These are phyloP conservation scores for Monilinia fructicola DNA, from an alignment of 2,329 filamentous ascomycete species.

Conservation along the genomic window DNA sequence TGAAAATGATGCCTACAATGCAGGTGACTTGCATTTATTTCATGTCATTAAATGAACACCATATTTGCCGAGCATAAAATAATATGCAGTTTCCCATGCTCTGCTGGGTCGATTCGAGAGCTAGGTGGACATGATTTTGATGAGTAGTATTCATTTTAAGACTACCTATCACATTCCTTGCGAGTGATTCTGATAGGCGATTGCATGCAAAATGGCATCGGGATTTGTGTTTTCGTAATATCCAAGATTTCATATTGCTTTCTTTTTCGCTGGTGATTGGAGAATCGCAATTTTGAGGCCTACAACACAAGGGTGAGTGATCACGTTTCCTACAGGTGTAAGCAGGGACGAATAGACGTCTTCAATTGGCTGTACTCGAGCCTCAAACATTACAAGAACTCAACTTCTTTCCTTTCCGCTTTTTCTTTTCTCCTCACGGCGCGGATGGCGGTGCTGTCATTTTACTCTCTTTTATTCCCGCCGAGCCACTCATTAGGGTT, in stretches of 20 bases:
- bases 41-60: too few relatives aligned
- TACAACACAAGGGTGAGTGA: conserved; percentile 1
- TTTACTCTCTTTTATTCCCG: not conserved
- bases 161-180: too few relatives aligned
- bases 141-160: not conserved
- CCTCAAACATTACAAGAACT: conserved; percentile 1
- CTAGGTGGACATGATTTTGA: not conserved
- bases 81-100: not conserved
- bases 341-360: not conserved
- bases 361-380: conserved; percentile 7
- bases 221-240: too few relatives aligned
- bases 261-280: not conserved
- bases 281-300: conserved; percentile 6
- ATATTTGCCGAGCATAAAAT: not conserved
- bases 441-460: conserved; percentile 14
- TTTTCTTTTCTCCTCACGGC: conserved; percentile 14
- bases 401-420: not conserved
- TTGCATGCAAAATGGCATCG: too few relatives aligned
- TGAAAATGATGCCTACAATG: conserved; percentile 7
- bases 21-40: not conserved
- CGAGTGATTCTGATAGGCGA: too few relatives aligned
- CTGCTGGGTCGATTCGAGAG: too few relatives aligned
- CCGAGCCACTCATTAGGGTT: not conserved
- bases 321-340: not conserved
- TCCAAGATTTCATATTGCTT: not conserved